A percentile compares a stretch with the other conserved stretches of the same genome.
Evolutionary conservation across 2,329 filamentous ascomycete species (phyloP).

Genomic region (Aspergillus flavus): DNA sequence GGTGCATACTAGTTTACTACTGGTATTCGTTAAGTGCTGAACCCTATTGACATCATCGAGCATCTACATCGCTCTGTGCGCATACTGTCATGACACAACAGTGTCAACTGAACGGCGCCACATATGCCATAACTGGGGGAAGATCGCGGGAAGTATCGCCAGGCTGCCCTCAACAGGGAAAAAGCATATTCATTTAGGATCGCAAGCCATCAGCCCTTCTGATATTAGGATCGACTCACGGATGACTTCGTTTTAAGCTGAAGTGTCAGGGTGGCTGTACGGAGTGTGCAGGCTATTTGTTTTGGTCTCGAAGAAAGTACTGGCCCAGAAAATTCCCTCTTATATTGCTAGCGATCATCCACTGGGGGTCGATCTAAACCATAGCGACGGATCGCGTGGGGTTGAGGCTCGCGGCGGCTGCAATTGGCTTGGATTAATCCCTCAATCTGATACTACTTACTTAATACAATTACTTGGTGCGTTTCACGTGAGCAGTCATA

Average conservation of each 20-base stretch:
- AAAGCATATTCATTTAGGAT: background rate
- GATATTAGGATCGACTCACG: conserved; percentile 1
- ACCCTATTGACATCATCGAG: background rate
- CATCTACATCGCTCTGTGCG: background rate
- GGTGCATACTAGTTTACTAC: background rate
- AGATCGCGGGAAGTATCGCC: background rate
- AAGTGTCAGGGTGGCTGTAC: conserved; percentile 5
- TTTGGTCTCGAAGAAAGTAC: background rate
- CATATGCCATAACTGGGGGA: background rate
- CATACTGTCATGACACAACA: background rate
- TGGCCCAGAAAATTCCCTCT: conserved; percentile 19
- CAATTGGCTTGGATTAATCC: conserved; percentile 18
- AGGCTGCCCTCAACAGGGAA: background rate
- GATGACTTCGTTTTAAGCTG: background rate
- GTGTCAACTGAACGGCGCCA: background rate
- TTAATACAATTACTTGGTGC: background rate
- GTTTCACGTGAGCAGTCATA: background rate
- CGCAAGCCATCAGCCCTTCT: background rate
- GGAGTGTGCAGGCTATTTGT: background rate
- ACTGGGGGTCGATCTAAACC: background rate
- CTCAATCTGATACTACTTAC: conserved; percentile 8
- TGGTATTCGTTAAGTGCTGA: background rate
- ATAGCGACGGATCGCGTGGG: conserved; percentile 11
- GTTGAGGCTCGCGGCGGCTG: conserved; percentile 3
- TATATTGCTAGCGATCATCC: background rate